These are phyloP conservation scores for Sclerotinia nivalis DNA, from an alignment of 2,329 filamentous ascomycete genomes.

Conservation along the genomic window DNA sequence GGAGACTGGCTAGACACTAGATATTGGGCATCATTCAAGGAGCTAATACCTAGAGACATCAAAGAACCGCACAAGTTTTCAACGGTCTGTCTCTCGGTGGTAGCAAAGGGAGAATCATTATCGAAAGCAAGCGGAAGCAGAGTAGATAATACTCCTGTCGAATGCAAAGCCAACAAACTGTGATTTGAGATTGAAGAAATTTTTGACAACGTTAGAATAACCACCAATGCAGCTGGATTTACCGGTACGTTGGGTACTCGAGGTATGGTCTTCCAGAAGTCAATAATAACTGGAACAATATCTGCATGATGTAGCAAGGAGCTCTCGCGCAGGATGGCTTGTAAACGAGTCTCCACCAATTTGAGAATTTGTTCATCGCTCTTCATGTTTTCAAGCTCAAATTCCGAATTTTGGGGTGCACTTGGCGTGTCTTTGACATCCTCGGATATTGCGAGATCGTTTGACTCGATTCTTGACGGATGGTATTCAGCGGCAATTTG, in stretches of 20 bases:
- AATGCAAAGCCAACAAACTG: constrained; percentile 71
- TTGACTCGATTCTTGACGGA: constrained; percentile 32
- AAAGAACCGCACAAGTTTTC: constrained; percentile 68
- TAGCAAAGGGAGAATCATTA: constrained; percentile 51
- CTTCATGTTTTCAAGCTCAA: constrained; percentile 11
- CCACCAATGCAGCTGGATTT: constrained; percentile 60
- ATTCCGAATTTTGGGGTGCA: background rate
- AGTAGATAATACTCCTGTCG: constrained; percentile 67
- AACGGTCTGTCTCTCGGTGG: constrained; percentile 59
- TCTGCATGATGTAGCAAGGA: constrained; percentile 61
- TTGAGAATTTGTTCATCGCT: constrained; percentile 34
- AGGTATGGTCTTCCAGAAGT: constrained; percentile 64
- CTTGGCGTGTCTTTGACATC: constrained; percentile 4
- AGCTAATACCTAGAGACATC: constrained; percentile 73
- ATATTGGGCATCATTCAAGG: constrained; percentile 79
- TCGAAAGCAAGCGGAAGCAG: constrained; percentile 64
- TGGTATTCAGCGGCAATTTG: constrained; percentile 45
- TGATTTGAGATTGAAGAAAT: constrained; percentile 65
- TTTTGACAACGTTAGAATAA: constrained; percentile 50
- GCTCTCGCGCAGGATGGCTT: constrained; percentile 52
- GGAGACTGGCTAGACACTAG: constrained; percentile 58
- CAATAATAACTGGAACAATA: constrained; percentile 61
- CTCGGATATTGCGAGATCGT: background rate
- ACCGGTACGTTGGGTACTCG: constrained; percentile 47
- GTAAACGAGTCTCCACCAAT: constrained; percentile 45